Conservation (phyloP, 2,329 filamentous ascomycete genomes). For the Phoma herbarum region DNA sequence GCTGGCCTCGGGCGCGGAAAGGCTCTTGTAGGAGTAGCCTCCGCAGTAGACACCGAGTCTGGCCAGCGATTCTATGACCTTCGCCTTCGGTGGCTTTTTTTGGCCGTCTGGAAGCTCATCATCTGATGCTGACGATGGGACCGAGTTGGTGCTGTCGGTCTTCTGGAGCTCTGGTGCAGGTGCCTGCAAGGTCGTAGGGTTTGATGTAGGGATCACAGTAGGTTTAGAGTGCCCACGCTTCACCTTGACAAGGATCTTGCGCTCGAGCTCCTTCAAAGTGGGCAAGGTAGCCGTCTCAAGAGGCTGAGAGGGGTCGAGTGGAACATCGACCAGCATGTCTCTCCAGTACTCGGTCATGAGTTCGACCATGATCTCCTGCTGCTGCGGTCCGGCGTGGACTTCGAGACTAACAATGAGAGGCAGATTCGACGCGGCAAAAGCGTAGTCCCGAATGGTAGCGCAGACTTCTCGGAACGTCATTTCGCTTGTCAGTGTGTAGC, state of each 20-base stretch:
- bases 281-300: constrained; percentile 71
- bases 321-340: constrained; percentile 74
- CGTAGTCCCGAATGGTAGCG: constrained; percentile 77
- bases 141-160: constrained; percentile 34
- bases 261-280: constrained; percentile 68
- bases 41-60: constrained; percentile 85
- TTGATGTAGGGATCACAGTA: constrained; percentile 24
- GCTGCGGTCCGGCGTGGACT: constrained; percentile 81
- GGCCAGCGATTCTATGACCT: constrained; percentile 76
- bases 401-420: constrained; percentile 93
- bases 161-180: constrained; percentile 37
- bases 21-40: constrained; percentile 79
- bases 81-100: constrained; percentile 61
- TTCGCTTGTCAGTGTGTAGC: constrained; percentile 83
- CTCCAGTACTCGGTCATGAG: constrained; percentile 94
- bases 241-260: constrained; percentile 74
- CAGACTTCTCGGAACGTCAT: constrained; percentile 89
- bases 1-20: constrained; percentile 68
- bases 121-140: constrained; percentile 37
- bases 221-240: constrained; percentile 55
- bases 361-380: constrained; percentile 91
- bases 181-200: constrained; percentile 43
- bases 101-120: constrained; percentile 53
- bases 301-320: constrained; percentile 38
- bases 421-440: constrained; percentile 76